Conservation (phyloP, 169 alveolate species). For the Ichthyophthirius multifiliis region DNA sequence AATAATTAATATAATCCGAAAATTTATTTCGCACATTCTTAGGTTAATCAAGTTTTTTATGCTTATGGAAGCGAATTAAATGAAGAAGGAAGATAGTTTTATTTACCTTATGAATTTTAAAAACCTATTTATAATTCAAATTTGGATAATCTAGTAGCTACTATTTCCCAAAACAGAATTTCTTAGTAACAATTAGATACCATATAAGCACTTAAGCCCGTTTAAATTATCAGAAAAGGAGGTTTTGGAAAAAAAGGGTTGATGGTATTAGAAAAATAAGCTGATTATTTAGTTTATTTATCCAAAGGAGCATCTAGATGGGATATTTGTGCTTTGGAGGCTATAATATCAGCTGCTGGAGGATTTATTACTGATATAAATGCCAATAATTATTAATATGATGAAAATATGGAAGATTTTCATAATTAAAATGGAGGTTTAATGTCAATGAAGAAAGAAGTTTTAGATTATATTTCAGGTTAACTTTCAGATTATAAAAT, state of each 20-base stretch:
- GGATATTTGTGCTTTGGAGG: background rate
- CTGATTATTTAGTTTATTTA: background rate
- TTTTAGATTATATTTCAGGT: too few relatives aligned
- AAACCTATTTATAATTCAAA: too few relatives aligned
- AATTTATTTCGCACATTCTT: constrained; percentile 27
- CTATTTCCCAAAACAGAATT: too few relatives aligned
- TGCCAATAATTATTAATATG: background rate
- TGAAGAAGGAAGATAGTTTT: constrained; percentile 1
- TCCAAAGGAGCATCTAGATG: background rate
- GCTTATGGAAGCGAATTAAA: background rate
- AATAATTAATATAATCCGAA: constrained; percentile 8
- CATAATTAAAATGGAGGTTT: too few relatives aligned
- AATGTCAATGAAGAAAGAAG: too few relatives aligned
- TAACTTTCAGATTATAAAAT: too few relatives aligned
- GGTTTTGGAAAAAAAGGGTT: background rate
- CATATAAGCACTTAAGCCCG: too few relatives aligned
- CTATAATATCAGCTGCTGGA: background rate
- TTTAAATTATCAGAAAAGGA: background rate
- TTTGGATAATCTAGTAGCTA: too few relatives aligned
- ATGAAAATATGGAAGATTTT: too few relatives aligned
- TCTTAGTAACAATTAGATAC: too few relatives aligned
- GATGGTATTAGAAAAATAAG: background rate
- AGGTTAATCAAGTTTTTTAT: background rate
- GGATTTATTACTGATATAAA: background rate
- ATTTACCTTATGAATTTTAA: background rate